Percentiles rank a stretch among this genome's conserved stretches.
These are phyloP conservation scores for Chlorella ohadii DNA, from an alignment of 139 green algal species.

Conservation along the genomic window DNA sequence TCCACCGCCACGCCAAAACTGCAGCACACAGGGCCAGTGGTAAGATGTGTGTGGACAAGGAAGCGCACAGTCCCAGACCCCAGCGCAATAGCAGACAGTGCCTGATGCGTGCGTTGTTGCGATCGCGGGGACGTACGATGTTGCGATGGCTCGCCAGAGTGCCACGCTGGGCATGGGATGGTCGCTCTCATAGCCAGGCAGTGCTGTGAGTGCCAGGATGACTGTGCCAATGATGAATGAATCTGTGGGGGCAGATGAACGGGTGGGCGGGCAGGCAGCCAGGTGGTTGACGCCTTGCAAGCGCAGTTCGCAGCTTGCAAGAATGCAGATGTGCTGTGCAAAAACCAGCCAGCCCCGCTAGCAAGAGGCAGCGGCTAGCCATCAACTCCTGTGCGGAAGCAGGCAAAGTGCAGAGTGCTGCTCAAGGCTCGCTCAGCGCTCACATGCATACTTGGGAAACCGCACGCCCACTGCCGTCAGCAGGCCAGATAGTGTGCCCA, in stretches of 20 bases:
- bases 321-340: not conserved
- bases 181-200: constrained; percentile 12
- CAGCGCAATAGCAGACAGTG: no score
- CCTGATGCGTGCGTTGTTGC: no score
- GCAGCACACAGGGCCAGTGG: no score
- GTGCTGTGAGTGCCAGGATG: constrained; percentile 12
- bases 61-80: no score
- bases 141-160: constrained; percentile 26
- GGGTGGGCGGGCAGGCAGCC: not conserved
- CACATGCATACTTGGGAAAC: constrained; percentile 22
- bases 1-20: constrained; percentile 19
- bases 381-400: no score
- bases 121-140: not conserved
- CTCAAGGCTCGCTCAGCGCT: not conserved
- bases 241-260: constrained; percentile 13
- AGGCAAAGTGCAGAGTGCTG: no score
- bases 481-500: not conserved
- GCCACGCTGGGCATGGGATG: not conserved
- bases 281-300: no score
- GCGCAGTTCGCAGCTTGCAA: no score
- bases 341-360: not conserved
- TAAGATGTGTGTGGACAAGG: no score
- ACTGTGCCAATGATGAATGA: constrained; percentile 7
- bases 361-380: not conserved
- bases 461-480: not conserved